phyloP scores from a whole-genome alignment of 176 grass and related monocot species.

The Bromus sterilis region DNA sequence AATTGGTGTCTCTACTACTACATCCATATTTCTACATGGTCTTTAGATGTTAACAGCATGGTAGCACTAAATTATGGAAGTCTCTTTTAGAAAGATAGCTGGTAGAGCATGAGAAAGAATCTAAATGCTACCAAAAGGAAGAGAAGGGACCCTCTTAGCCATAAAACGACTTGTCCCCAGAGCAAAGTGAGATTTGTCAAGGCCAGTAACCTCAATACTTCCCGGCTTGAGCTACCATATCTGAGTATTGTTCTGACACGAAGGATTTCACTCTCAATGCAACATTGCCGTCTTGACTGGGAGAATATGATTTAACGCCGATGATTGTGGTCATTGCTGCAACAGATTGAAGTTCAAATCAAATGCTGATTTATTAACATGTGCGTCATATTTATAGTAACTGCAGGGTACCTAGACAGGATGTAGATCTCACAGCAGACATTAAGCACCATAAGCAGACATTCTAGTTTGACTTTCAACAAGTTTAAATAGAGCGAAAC shows the following conservation, averaged over 20 bases:
- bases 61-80: not conserved
- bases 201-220: constrained; percentile 16
- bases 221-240: constrained; percentile 10
- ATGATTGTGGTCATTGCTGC: constrained; percentile 53
- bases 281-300: constrained; percentile 26
- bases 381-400: not conserved
- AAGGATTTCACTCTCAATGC: constrained; percentile 70
- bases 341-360: constrained; percentile 16
- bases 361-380: not conserved
- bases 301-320: constrained; percentile 65
- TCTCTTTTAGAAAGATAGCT: not conserved
- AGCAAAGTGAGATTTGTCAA: not conserved
- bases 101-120: not conserved
- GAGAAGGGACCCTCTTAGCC: not conserved
- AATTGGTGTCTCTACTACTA: not conserved
- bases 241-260: constrained; percentile 50
- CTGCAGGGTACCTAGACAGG: not conserved
- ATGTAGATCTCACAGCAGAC: constrained; percentile 11
- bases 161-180: not conserved
- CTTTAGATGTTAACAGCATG: not conserved
- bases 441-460: not conserved
- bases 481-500: constrained; percentile 6
- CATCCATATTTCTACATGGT: not conserved
- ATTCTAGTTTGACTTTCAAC: not conserved
- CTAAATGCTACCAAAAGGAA: not conserved